A percentile compares a stretch with the other conserved stretches of the same genome.
Evolutionary conservation across 164 flowering plant species (phyloP).

Genomic region (Annona squamosa): DNA sequence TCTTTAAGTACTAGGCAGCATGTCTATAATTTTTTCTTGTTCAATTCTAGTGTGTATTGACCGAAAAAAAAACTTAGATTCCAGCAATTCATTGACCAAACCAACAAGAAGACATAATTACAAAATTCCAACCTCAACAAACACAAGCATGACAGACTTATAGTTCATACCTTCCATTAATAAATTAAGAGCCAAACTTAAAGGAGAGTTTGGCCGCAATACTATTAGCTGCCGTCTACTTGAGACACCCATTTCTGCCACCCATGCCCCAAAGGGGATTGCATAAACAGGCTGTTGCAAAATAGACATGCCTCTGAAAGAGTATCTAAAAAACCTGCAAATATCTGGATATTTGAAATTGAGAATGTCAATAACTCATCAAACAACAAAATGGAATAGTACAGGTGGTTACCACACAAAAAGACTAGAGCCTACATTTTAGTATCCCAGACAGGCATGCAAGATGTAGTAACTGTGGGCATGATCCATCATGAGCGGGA

Average conservation of each 20-base stretch:
- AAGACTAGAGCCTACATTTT: conserved; percentile 28
- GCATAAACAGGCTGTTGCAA: conserved; percentile 30
- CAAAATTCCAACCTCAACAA: background rate
- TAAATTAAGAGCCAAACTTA: conserved; percentile 24
- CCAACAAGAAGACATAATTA: background rate
- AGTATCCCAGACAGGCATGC: conserved; percentile 81
- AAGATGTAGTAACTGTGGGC: conserved; percentile 72
- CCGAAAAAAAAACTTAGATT: too few relatives aligned
- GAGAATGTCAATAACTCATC: background rate
- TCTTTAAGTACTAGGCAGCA: too few relatives aligned
- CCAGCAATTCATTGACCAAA: background rate
- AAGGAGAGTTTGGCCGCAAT: conserved; percentile 21
- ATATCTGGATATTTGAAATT: conserved; percentile 21
- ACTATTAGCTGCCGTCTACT: conserved; percentile 13
- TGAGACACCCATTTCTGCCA: conserved; percentile 12
- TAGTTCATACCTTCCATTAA: conserved; percentile 22
- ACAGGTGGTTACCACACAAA: background rate
- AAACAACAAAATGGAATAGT: background rate
- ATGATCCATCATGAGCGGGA: conserved; percentile 32
- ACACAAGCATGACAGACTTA: background rate
- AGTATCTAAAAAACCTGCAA: conserved; percentile 29
- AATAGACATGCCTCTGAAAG: conserved; percentile 23
- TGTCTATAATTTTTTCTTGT: too few relatives aligned
- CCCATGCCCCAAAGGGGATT: conserved; percentile 35
- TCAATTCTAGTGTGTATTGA: background rate